Evolutionary conservation across 176 grass and related monocot species (phyloP).

Genomic region (Hordeum vulgare): MorexV3_pseudomolecules_assembly NC_058520.1:2413086-2413585

Average conservation of each 20-base stretch:
- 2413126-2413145: too few relatives aligned
- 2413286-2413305: background rate
- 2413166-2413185: background rate
- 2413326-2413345: conserved; percentile 36
- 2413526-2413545: background rate
- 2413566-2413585: background rate
- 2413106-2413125: too few relatives aligned
- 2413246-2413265: background rate
- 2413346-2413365: conserved; percentile 2
- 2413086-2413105: too few relatives aligned
- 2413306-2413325: background rate
- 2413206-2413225: background rate
- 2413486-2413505: conserved; percentile 18
- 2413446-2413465: conserved; percentile 31
- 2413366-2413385: too few relatives aligned
- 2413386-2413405: too few relatives aligned
- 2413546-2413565: background rate
- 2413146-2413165: background rate
- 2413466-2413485: background rate
- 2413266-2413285: background rate
- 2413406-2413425: too few relatives aligned
- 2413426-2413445: too few relatives aligned
- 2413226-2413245: too few relatives aligned
- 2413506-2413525: background rate
- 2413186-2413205: background rate